phyloP scores from a whole-genome alignment of 352 stramenopile species.

The Pythium scleroteichum region DNA sequence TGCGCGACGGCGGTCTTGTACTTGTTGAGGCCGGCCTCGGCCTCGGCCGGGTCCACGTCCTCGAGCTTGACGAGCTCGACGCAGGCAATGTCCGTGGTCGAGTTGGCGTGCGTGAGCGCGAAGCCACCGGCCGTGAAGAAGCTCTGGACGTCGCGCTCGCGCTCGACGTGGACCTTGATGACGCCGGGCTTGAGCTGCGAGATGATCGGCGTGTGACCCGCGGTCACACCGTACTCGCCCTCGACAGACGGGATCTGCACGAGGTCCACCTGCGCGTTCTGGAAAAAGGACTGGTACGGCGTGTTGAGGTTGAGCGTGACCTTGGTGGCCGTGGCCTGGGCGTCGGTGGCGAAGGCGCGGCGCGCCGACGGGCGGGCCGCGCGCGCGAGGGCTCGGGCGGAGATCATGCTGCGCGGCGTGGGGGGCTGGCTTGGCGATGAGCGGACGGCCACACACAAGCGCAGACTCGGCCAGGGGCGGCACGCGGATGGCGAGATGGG shows the following conservation, averaged over 20 bases:
- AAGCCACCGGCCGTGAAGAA: slow-evolving; percentile 98
- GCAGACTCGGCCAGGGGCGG: neutral
- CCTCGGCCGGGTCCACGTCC: slow-evolving; percentile 92
- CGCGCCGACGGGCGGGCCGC: slow-evolving; percentile 65
- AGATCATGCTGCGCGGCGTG: slow-evolving; percentile 39
- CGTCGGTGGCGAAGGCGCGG: slow-evolving; percentile 47
- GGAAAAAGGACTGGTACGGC: slow-evolving; percentile 84
- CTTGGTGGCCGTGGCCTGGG: slow-evolving; percentile 63
- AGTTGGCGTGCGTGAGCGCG: slow-evolving; percentile 95
- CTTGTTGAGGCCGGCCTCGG: slow-evolving; percentile 89
- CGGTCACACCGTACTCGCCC: slow-evolving; percentile 97
- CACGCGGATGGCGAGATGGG: neutral
- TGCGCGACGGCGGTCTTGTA: slow-evolving; percentile 87
- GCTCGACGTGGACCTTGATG: slow-evolving; percentile 84
- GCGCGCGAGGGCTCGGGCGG: slow-evolving; percentile 52
- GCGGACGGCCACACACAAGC: slow-evolving; percentile 6
- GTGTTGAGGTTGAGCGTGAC: slow-evolving; percentile 86
- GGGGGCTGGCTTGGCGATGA: neutral
- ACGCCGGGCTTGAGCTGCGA: slow-evolving; percentile 97
- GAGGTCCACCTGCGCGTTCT: slow-evolving; percentile 81
- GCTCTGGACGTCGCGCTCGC: slow-evolving; percentile 91
- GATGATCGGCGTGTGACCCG: slow-evolving; percentile 96
- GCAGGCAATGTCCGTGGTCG: slow-evolving; percentile 96
- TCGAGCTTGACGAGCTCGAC: slow-evolving; percentile 97
- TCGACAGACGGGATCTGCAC: slow-evolving; percentile 95